Conservation (phyloP, 1,139 yeast species). For the Meyerozyma guilliermondii region DNA sequence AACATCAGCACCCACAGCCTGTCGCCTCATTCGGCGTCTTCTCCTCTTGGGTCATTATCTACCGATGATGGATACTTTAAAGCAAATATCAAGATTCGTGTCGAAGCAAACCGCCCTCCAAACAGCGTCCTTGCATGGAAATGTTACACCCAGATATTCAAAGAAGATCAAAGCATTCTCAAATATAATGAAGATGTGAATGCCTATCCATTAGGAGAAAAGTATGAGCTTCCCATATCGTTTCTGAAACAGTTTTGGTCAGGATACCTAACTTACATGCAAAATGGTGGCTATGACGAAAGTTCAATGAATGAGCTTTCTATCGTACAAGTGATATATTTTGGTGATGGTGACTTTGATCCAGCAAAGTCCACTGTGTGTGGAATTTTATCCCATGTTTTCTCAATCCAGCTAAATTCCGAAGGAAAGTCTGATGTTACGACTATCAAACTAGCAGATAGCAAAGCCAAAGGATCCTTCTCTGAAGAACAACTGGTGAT, state of each 20-base stretch:
- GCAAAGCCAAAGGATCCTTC: no score
- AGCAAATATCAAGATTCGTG: conserved; percentile 6
- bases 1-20: not conserved
- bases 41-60: not conserved
- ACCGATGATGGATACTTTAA: conserved; percentile 9
- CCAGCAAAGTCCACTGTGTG: conserved; percentile 15
- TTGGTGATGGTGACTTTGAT: conserved; percentile 12
- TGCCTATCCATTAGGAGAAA: conserved; percentile 21
- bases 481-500: conserved; percentile 3
- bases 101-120: conserved; percentile 1
- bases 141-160: conserved; percentile 27
- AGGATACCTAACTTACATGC: conserved; percentile 33
- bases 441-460: conserved; percentile 8
- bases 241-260: conserved; percentile 37
- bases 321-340: conserved; percentile 29
- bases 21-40: not conserved
- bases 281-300: conserved; percentile 28
- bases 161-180: conserved; percentile 19
- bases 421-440: conserved; percentile 9
- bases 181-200: conserved; percentile 29
- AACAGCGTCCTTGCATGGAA: conserved; percentile 26
- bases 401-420: conserved; percentile 11
- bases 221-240: conserved; percentile 31
- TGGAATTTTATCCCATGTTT: conserved; percentile 27
- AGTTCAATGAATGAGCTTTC: conserved; percentile 16